Evolutionary conservation across 2,329 filamentous ascomycete species (phyloP).

Genomic region (Cladobotryum mycophilum): DNA sequence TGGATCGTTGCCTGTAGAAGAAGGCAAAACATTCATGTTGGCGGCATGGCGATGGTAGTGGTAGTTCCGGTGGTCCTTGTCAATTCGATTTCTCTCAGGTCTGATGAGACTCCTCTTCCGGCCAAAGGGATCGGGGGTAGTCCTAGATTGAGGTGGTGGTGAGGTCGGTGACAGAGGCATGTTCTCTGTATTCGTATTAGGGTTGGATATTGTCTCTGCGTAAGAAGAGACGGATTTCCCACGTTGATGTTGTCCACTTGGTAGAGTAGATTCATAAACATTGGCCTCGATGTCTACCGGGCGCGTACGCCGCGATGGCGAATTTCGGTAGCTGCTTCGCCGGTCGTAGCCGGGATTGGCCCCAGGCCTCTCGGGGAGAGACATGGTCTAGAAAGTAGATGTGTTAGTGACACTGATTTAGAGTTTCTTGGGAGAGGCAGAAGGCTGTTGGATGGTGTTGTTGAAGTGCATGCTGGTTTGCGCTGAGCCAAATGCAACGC

Average conservation of each 20-base stretch:
- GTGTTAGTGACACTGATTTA: slow-evolving; percentile 3
- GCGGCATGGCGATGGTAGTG: slow-evolving; percentile 92
- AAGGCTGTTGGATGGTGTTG: slow-evolving; percentile 1
- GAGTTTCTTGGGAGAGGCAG: slow-evolving; percentile 4
- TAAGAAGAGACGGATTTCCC: slow-evolving; percentile 53
- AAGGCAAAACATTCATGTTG: slow-evolving; percentile 84
- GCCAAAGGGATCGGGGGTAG: slow-evolving; percentile 33
- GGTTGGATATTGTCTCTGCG: slow-evolving; percentile 49
- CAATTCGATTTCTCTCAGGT: slow-evolving; percentile 80
- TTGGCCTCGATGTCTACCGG: slow-evolving; percentile 67
- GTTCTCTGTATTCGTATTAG: slow-evolving; percentile 51
- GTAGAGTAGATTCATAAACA: slow-evolving; percentile 38
- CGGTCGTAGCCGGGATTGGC: slow-evolving; percentile 55
- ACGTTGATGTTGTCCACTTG: slow-evolving; percentile 43
- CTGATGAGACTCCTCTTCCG: slow-evolving; percentile 85
- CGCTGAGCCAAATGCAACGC: not conserved
- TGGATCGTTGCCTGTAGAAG: slow-evolving; percentile 86
- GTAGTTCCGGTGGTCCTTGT: slow-evolving; percentile 87
- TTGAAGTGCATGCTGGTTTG: not conserved
- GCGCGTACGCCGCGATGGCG: slow-evolving; percentile 58
- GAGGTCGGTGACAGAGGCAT: slow-evolving; percentile 46
- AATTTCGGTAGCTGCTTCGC: slow-evolving; percentile 59
- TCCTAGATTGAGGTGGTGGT: slow-evolving; percentile 26
- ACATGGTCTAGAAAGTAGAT: slow-evolving; percentile 43
- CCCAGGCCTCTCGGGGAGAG: slow-evolving; percentile 59